phyloP scores from a whole-genome alignment of 1,139 yeast species.

The Nakaseomyces glabratus region DNA sequence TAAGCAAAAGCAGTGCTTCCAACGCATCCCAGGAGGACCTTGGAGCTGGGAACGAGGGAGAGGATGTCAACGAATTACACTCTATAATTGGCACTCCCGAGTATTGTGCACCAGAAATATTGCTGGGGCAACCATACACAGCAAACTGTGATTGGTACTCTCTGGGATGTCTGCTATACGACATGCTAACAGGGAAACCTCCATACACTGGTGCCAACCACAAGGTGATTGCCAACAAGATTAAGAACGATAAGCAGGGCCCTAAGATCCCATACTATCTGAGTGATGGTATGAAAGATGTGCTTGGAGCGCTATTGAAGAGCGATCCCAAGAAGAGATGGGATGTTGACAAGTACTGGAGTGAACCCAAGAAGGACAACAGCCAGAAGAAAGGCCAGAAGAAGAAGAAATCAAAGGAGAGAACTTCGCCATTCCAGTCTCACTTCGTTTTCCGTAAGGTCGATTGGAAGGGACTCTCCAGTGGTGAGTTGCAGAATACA shows the following conservation, averaged over 20 bases:
- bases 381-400: constrained; percentile 43
- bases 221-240: constrained; percentile 72
- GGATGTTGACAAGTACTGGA: constrained; percentile 46
- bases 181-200: constrained; percentile 83
- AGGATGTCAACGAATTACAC: constrained; percentile 39
- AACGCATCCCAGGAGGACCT: constrained; percentile 10
- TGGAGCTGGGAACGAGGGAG: constrained; percentile 22
- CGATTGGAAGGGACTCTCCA: constrained; percentile 59
- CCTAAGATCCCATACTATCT: constrained; percentile 74
- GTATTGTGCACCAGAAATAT: constrained; percentile 93
- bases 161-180: constrained; percentile 80
- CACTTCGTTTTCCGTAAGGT: constrained; percentile 75
- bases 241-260: constrained; percentile 52
- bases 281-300: constrained; percentile 76
- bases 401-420: constrained; percentile 24
- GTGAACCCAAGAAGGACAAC: constrained; percentile 22
- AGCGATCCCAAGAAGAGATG: constrained; percentile 70
- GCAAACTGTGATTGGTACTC: constrained; percentile 96
- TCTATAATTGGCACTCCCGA: constrained; percentile 89
- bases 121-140: constrained; percentile 79
- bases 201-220: constrained; percentile 90
- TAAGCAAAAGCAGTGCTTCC: constrained; percentile 52
- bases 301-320: constrained; percentile 61
- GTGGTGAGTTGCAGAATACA: constrained; percentile 36
- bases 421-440: constrained; percentile 26